Base-by-base conservation (phyloP, 2,329 filamentous ascomycete genomes). In the Pseudonectria foliicola region DNA sequence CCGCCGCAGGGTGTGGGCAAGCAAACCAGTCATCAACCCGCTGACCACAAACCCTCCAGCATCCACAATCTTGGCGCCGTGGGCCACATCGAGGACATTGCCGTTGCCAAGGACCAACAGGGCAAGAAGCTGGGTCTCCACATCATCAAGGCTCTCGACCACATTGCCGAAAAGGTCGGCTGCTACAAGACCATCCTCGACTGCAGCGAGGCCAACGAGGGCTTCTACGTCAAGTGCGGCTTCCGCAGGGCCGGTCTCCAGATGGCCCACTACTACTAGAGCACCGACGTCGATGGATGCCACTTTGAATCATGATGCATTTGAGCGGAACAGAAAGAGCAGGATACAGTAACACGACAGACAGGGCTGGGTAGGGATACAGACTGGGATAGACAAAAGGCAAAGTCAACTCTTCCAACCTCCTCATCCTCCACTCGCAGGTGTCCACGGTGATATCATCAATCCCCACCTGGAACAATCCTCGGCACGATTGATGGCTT, bases 101-200 rank as follows among this genome's bases (percentile, higher is more conserved):
- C 90, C 13, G 89, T 98, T 25, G 80, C 85, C 46, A 88, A 89
- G 65, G 85, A 93, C 53, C 88, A 96, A 66, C 92, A 96, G 64
- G 92, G 92, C 50, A 95, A 96, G 77, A 95, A 95, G 67, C 72
- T 96, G 28, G 92, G 92, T 4, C 68, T 95, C 55, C 77, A 87
- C 48, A 82, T 96, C 48, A 96, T 96, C 53, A 86, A 96, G 66
- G 88, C 90, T 7, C 73, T 98, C 56, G 89, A 96, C 63, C 83
- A 74, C 57, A 80, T 96, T 40, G 88, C 89, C 36, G 79, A 86
- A 58, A 77, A 87, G 58, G 81, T 92, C 38, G 92, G 90, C 36
- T 96, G 90, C 66, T 96, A 96, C 66, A 96, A 92, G 82, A 88
- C 80, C 46, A 96, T 98, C 50, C 75, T 96, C 46, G 90, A 96